phyloP scores from a whole-genome alignment of 164 flowering plant genomes.

The Akebia trifoliata region DNA sequence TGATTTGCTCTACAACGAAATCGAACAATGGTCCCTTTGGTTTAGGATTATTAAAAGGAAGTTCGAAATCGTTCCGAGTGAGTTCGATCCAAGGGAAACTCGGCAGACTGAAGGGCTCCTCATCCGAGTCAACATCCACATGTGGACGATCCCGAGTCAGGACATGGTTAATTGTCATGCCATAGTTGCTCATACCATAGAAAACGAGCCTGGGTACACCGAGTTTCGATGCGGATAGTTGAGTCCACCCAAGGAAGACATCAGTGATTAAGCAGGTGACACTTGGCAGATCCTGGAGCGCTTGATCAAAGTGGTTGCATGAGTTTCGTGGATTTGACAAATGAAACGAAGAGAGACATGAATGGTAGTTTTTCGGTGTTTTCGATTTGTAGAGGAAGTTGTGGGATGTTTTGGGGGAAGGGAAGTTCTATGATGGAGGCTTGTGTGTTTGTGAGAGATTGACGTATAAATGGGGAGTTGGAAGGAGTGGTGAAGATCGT shows the following conservation, averaged over 20 bases:
- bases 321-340: slow-evolving; percentile 8
- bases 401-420: slow-evolving; percentile 7
- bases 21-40: slow-evolving; percentile 8
- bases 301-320: slow-evolving; percentile 8
- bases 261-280: slow-evolving; percentile 18
- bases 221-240: slow-evolving; percentile 26
- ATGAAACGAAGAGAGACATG: slow-evolving; percentile 9
- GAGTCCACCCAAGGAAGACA: slow-evolving; percentile 47
- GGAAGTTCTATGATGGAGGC: slow-evolving; percentile 5
- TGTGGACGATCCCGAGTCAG: not conserved
- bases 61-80: slow-evolving; percentile 24
- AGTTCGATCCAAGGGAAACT: slow-evolving; percentile 38
- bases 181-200: slow-evolving; percentile 30
- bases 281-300: not conserved
- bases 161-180: not conserved
- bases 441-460: not conserved
- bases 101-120: slow-evolving; percentile 28
- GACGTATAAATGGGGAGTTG: slow-evolving; percentile 9
- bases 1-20: slow-evolving; percentile 7
- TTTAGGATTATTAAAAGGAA: not conserved
- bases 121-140: slow-evolving; percentile 10
- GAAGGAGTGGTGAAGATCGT: slow-evolving; percentile 12
- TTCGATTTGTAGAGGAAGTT: not conserved
- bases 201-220: slow-evolving; percentile 33
- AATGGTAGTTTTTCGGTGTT: slow-evolving; percentile 8